These are phyloP conservation scores for Saraca asoca DNA, from an alignment of 331 rosid genomes.

Conservation along the genomic window DNA sequence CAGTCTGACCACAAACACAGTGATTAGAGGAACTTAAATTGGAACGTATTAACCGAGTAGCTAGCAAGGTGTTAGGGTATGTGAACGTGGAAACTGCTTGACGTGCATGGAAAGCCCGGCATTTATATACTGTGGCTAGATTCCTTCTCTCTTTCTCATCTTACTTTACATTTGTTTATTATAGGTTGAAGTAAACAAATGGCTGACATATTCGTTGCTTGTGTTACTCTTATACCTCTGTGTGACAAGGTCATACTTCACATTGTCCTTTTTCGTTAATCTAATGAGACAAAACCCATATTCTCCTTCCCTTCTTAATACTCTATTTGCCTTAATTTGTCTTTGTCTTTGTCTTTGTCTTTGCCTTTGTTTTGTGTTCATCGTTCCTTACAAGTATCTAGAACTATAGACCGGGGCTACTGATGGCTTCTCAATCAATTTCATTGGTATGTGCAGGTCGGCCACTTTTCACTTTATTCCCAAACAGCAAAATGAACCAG, in stretches of 20 bases:
- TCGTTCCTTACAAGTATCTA: slow-evolving; percentile 34
- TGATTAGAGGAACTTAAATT: not conserved
- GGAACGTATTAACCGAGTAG: no score
- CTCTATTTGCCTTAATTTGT: not conserved
- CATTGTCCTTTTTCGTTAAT: slow-evolving; percentile 37
- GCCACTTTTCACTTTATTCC: slow-evolving; percentile 90
- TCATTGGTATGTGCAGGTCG: slow-evolving; percentile 57
- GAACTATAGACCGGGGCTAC: slow-evolving; percentile 42
- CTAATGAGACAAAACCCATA: slow-evolving; percentile 68
- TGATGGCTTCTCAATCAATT: slow-evolving; percentile 48
- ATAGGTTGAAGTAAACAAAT: slow-evolving; percentile 24
- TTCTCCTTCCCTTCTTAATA: slow-evolving; percentile 39
- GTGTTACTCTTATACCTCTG: slow-evolving; percentile 47
- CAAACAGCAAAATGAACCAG: slow-evolving; percentile 43
- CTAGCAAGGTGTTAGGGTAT: not conserved
- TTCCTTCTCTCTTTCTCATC: slow-evolving; percentile 34
- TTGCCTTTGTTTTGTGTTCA: slow-evolving; percentile 24
- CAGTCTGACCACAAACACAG: slow-evolving; percentile 22
- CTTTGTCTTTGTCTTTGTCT: slow-evolving; percentile 17
- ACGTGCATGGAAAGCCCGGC: slow-evolving; percentile 53
- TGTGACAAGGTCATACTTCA: slow-evolving; percentile 49
- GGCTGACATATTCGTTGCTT: slow-evolving; percentile 85
- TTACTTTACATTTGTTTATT: slow-evolving; percentile 37
- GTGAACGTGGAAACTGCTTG: slow-evolving; percentile 62
- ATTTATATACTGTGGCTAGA: slow-evolving; percentile 26